Evolutionary conservation across 23 red algal genomes (phyloP).

Genomic region (Agarophyton chilense): DNA sequence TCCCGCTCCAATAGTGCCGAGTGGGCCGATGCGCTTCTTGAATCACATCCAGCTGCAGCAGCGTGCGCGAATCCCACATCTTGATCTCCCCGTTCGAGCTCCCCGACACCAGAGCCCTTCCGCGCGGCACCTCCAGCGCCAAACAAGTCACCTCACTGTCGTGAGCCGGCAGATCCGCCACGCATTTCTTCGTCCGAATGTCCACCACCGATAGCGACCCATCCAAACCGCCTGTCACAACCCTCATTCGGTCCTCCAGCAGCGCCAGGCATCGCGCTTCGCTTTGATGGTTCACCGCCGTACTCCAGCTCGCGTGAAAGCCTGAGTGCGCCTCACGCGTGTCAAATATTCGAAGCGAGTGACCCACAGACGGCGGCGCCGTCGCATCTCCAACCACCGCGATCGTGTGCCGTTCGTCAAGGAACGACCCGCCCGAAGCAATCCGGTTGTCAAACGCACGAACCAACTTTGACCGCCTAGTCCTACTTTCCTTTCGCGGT

Average conservation of each 20-base stretch:
- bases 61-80: conserved; percentile 87
- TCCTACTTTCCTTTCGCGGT: neutral
- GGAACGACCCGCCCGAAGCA: conserved; percentile 64
- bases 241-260: conserved; percentile 76
- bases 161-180: conserved; percentile 84
- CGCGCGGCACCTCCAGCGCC: conserved; percentile 68
- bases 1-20: conserved; percentile 73
- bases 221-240: conserved; percentile 88
- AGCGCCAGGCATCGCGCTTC: conserved; percentile 76
- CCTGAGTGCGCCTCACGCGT: conserved; percentile 58
- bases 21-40: conserved; percentile 73
- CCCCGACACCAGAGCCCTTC: conserved; percentile 73
- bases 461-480: conserved; percentile 36
- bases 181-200: conserved; percentile 63
- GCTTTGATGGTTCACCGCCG: conserved; percentile 56
- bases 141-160: conserved; percentile 80
- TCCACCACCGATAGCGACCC: conserved; percentile 81
- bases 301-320: conserved; percentile 63
- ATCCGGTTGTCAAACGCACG: conserved; percentile 80
- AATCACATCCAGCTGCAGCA: conserved; percentile 69
- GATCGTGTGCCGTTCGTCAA: conserved; percentile 82
- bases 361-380: conserved; percentile 51
- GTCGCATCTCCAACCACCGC: conserved; percentile 81
- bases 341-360: conserved; percentile 83
- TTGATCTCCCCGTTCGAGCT: conserved; percentile 72